A percentile compares a stretch with the other conserved stretches of the same genome.
Conservation (phyloP, 176 grass and related monocot genomes). For the Triticum urartu region DNA sequence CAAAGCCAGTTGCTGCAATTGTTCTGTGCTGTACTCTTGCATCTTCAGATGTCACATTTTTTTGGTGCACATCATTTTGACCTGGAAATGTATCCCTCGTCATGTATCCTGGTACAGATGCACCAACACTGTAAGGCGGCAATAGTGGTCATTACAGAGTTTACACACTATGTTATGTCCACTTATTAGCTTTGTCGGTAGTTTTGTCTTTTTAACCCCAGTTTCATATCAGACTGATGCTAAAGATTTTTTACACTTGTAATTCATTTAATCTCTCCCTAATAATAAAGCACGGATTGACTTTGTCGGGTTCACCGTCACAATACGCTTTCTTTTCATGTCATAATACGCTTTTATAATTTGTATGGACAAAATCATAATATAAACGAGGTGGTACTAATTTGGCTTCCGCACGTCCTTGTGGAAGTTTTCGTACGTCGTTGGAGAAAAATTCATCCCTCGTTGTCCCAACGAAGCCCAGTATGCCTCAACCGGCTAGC, state of each 20-base stretch:
- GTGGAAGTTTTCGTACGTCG: too few species aligned
- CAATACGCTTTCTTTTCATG: too few species aligned
- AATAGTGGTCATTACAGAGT: neutral
- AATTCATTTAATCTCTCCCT: neutral
- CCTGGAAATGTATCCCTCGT: constrained; percentile 1
- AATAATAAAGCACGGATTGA: too few species aligned
- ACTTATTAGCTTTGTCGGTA: neutral
- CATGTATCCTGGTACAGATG: neutral
- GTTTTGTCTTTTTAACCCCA: neutral
- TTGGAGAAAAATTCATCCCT: too few species aligned
- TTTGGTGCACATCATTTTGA: neutral
- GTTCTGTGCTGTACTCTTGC: neutral
- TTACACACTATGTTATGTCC: neutral
- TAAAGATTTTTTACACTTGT: neutral
- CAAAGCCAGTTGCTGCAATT: neutral
- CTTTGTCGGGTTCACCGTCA: too few species aligned
- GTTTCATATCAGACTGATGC: neutral
- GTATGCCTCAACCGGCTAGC: too few species aligned
- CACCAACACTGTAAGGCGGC: neutral
- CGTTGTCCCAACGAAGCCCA: too few species aligned
- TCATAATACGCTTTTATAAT: too few species aligned
- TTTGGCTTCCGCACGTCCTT: too few species aligned
- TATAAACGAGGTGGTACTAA: too few species aligned
- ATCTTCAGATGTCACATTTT: neutral
- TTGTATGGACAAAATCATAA: too few species aligned